Evolutionary conservation across 2,329 filamentous ascomycete genomes (phyloP).

Genomic region (Fusarium anthophilum): DNA sequence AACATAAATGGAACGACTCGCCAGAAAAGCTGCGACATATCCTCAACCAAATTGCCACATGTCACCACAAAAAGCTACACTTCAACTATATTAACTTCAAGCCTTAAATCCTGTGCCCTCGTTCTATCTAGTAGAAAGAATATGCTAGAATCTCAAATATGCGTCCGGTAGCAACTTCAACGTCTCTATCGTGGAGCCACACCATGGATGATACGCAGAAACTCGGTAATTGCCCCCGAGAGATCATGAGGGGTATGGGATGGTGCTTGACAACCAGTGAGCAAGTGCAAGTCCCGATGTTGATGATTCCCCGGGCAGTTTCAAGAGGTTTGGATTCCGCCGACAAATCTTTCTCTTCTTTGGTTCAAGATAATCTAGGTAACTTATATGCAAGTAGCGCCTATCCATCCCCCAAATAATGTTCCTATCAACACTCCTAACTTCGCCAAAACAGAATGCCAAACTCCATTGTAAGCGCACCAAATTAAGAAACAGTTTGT

Average conservation of each 20-base stretch:
- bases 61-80: not conserved
- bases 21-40: not conserved
- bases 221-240: not conserved
- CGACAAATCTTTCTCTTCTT: not conserved
- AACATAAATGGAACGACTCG: not conserved
- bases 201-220: not conserved
- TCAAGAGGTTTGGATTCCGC: not conserved
- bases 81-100: not conserved
- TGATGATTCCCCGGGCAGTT: not conserved
- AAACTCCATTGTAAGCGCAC: constrained; percentile 17
- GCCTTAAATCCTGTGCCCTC: not conserved
- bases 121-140: not conserved
- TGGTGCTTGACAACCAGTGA: not conserved
- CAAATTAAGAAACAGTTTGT: constrained; percentile 31
- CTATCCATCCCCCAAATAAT: constrained; percentile 13
- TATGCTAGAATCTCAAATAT: not conserved
- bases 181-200: not conserved
- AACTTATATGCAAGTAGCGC: constrained; percentile 14
- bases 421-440: constrained; percentile 36
- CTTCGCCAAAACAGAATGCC: constrained; percentile 24
- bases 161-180: not conserved
- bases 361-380: constrained; percentile 10
- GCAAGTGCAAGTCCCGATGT: not conserved
- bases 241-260: no score
- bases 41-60: not conserved